Conservation (phyloP, 371 early-diverging fungal species). For the Batrachochytrium dendrobatidis region DNA sequence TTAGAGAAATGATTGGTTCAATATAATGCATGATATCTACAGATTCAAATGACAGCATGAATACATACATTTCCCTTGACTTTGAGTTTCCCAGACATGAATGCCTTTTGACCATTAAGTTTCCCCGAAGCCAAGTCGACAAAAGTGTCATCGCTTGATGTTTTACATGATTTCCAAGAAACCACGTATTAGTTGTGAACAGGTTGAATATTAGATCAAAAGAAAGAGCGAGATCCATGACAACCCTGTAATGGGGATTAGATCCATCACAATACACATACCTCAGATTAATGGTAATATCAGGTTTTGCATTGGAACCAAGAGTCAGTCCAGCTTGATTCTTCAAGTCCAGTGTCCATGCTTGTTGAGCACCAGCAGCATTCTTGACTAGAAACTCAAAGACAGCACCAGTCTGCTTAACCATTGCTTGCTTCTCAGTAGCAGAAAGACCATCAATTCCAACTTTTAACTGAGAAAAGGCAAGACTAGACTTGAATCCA, state of each 20-base stretch:
- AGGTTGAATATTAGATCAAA: no score
- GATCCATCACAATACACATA: no score
- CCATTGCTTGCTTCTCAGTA: constrained; percentile 12
- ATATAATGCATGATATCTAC: no score
- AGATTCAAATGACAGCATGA: no score
- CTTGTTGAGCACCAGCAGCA: constrained; percentile 13
- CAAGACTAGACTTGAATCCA: constrained; percentile 12
- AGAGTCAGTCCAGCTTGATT: constrained; percentile 30
- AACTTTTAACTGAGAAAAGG: constrained; percentile 24
- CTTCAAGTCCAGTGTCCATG: constrained; percentile 36
- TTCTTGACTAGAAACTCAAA: constrained; percentile 33
- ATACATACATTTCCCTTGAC: constrained; percentile 41
- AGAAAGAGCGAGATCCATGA: no score
- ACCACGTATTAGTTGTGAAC: no score
- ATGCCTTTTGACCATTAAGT: constrained; percentile 37
- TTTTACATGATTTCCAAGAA: no score
- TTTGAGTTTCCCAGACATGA: constrained; percentile 42
- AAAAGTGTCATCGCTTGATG: constrained; percentile 33
- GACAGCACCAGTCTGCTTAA: constrained; percentile 28
- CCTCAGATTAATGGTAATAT: constrained; percentile 38
- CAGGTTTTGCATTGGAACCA: constrained; percentile 40
- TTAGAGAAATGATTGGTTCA: no score
- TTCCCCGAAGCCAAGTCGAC: constrained; percentile 33
- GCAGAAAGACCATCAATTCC: constrained; percentile 17
- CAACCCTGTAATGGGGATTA: no score